These are phyloP conservation scores for Capsicum chinense DNA, from an alignment of 257 asterid species.

Conservation along the genomic window DNA sequence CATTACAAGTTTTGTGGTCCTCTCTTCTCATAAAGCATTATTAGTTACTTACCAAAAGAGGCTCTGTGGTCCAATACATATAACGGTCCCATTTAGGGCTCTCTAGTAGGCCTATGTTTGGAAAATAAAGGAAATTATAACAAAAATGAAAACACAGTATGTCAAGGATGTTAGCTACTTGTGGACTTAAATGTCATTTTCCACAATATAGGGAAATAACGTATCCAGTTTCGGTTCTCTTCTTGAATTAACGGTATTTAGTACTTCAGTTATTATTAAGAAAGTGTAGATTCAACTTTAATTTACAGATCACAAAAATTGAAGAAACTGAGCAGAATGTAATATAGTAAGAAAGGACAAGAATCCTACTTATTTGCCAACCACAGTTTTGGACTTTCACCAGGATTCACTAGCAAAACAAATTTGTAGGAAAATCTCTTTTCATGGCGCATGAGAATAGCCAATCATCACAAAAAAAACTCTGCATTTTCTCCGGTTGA, in stretches of 20 bases:
- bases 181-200: not conserved
- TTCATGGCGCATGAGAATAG: not conserved
- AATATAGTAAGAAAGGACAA: not conserved
- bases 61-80: not conserved
- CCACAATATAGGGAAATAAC: not conserved
- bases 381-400: not conserved
- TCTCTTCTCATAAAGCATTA: not conserved
- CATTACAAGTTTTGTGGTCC: not conserved
- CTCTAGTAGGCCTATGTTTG: not conserved
- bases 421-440: not conserved
- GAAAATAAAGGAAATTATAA: not conserved
- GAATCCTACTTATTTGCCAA: not conserved
- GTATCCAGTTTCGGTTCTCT: not conserved
- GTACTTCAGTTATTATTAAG: not conserved
- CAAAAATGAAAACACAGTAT: not conserved
- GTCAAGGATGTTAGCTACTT: not conserved
- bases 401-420: not conserved
- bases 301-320: not conserved
- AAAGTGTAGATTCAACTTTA: not conserved
- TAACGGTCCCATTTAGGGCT: not conserved
- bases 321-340: not conserved
- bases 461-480: not conserved
- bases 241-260: not conserved
- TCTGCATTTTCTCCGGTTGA: slow-evolving; percentile 17
- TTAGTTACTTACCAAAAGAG: not conserved